Evolutionary conservation across 352 stramenopile genomes (phyloP).

Genomic region (Phytopythium aichiense): DNA sequence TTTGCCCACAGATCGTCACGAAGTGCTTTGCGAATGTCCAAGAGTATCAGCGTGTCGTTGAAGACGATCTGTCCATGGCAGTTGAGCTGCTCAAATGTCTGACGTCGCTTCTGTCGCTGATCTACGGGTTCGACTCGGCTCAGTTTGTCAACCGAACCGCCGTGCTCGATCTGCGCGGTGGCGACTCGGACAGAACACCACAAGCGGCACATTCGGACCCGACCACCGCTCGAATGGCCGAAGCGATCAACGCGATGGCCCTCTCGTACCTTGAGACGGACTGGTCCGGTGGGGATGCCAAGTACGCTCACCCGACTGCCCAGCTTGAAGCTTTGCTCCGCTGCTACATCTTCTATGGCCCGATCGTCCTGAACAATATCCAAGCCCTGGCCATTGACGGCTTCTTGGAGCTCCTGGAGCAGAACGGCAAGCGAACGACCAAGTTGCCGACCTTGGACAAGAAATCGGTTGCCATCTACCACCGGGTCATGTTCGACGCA

Average conservation of each 20-base stretch:
- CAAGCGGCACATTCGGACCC: conserved; percentile 4
- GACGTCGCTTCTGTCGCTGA: conserved; percentile 17
- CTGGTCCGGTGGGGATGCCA: conserved; percentile 38
- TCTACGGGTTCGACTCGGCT: conserved; percentile 17
- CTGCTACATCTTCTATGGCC: conserved; percentile 33
- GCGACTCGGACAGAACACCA: conserved; percentile 3
- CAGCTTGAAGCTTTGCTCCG: conserved; percentile 36
- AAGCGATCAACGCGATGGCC: conserved; percentile 32
- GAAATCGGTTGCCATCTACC: conserved; percentile 43
- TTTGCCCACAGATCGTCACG: conserved; percentile 15
- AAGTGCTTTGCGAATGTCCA: conserved; percentile 23
- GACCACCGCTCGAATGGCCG: conserved; percentile 14
- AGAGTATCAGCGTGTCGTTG: conserved; percentile 17
- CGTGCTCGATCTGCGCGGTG: conserved; percentile 15
- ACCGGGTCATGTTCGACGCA: conserved; percentile 44
- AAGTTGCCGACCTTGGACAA: conserved; percentile 45
- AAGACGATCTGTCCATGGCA: conserved; percentile 15
- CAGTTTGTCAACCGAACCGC: conserved; percentile 11
- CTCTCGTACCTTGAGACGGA: conserved; percentile 34
- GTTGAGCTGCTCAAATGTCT: conserved; percentile 24
- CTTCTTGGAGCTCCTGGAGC: conserved; percentile 36
- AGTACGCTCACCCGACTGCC: conserved; percentile 31
- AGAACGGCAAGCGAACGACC: conserved; percentile 13
- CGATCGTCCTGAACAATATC: conserved; percentile 39
- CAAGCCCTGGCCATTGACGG: conserved; percentile 41